phyloP scores from a whole-genome alignment of 257 asterid genomes.

The Solanum medicagineum region DNA sequence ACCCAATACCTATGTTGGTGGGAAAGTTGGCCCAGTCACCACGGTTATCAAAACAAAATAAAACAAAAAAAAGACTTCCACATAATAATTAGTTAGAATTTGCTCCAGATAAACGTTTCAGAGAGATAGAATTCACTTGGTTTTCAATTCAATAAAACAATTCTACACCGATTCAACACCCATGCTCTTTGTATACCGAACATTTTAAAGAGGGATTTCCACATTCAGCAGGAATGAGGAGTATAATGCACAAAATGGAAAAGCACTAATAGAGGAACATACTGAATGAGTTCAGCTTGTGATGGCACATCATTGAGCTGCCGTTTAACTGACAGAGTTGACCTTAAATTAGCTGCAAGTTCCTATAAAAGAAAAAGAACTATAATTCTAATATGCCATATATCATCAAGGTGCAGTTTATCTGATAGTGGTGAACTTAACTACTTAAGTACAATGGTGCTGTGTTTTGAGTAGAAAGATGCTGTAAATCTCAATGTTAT shows the following conservation, averaged over 20 bases:
- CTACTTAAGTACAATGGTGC: background rate
- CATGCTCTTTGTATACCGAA: background rate
- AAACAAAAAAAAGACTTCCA: background rate
- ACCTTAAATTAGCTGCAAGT: conserved; percentile 47
- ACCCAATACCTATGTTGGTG: background rate
- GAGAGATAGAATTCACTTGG: background rate
- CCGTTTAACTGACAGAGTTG: conserved; percentile 39
- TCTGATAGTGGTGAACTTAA: background rate
- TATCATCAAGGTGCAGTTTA: background rate
- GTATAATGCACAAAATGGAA: background rate
- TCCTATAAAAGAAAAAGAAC: conserved; percentile 26
- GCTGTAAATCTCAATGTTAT: background rate
- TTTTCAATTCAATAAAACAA: background rate
- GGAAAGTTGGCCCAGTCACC: background rate
- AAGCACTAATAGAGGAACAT: conserved; percentile 20
- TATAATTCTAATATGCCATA: background rate
- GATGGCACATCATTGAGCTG: conserved; percentile 57
- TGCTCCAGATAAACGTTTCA: background rate
- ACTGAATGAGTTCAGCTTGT: conserved; percentile 80
- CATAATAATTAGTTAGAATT: background rate
- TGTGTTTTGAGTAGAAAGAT: background rate
- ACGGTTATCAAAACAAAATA: background rate
- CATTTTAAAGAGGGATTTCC: background rate
- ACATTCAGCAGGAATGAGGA: background rate
- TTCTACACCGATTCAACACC: background rate